Conservation (phyloP, 2,329 filamentous ascomycete species). For the Clonostachys rosea region DNA sequence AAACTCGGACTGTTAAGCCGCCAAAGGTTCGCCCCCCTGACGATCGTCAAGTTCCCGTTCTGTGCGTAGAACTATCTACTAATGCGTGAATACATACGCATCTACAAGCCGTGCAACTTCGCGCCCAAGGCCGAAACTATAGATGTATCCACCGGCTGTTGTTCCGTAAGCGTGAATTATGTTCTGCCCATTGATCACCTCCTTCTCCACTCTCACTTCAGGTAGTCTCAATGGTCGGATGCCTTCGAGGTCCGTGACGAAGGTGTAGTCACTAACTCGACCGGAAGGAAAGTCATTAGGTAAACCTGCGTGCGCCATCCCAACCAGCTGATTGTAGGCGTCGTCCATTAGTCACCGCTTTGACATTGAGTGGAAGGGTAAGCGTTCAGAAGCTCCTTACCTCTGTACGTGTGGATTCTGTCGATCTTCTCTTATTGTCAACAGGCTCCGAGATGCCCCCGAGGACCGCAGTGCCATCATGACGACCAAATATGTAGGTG, state of each 20-base stretch:
- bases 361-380: too few species aligned
- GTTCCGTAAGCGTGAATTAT: constrained; percentile 1
- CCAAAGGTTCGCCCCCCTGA: too few species aligned
- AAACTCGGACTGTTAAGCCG: too few species aligned
- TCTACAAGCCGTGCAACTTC: neutral
- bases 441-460: constrained; percentile 8
- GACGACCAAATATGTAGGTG: constrained; percentile 8
- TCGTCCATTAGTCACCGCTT: too few species aligned
- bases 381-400: neutral
- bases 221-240: neutral
- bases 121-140: neutral
- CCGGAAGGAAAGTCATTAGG: constrained; percentile 1
- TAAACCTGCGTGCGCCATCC: neutral
- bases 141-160: neutral
- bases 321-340: neutral
- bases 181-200: neutral
- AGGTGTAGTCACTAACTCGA: neutral
- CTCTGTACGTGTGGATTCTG: neutral
- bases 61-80: too few species aligned
- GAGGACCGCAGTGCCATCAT: constrained; percentile 9
- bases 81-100: neutral
- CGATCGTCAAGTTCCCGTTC: too few species aligned
- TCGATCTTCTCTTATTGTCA: neutral
- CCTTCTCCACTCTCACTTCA: neutral
- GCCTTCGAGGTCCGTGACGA: neutral